Percentiles rank a stretch among this genome's conserved stretches.
phyloP scores from a whole-genome alignment of 495 filamentous ascomycete species.

The Staphylotrichum tortipilum region DNA sequence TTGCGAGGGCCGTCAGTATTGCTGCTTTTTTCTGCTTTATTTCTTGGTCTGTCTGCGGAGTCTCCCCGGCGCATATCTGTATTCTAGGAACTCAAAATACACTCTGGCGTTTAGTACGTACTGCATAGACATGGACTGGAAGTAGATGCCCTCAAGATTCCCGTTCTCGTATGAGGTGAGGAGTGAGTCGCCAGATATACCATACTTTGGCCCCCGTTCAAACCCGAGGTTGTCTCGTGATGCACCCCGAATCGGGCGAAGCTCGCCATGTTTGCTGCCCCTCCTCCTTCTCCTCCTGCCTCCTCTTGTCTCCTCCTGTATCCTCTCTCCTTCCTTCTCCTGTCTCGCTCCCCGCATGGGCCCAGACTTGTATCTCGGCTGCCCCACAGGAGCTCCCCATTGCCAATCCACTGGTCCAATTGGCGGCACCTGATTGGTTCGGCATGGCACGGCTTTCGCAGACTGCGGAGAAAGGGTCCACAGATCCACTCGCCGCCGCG shows the following conservation, averaged over 20 bases:
- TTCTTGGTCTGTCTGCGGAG: conserved; percentile 9
- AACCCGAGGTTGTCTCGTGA: background rate
- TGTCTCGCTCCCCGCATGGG: no score
- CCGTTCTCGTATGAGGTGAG: no score
- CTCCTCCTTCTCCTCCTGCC: conserved; percentile 1
- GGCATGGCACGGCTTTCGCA: conserved; percentile 17
- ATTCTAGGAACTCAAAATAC: conserved; percentile 19
- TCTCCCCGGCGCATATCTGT: conserved; percentile 14
- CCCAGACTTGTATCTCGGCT: conserved; percentile 9
- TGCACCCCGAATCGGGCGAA: background rate
- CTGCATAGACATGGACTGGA: no score
- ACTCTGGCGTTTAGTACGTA: conserved; percentile 13
- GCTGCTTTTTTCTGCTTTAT: conserved; percentile 8
- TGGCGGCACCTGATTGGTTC: conserved; percentile 10
- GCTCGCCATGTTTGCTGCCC: no score
- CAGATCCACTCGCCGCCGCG: conserved; percentile 2
- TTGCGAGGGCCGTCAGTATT: background rate
- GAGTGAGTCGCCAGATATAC: no score
- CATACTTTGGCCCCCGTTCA: background rate
- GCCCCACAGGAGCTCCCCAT: conserved; percentile 1
- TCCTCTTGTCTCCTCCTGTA: no score
- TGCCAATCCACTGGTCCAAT: conserved; percentile 2
- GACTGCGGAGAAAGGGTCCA: conserved; percentile 4
- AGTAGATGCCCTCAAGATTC: no score
- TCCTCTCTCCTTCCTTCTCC: no score